phyloP scores from a whole-genome alignment of 805 yeast species.

The Spencermartinsiella europaea region DNA sequence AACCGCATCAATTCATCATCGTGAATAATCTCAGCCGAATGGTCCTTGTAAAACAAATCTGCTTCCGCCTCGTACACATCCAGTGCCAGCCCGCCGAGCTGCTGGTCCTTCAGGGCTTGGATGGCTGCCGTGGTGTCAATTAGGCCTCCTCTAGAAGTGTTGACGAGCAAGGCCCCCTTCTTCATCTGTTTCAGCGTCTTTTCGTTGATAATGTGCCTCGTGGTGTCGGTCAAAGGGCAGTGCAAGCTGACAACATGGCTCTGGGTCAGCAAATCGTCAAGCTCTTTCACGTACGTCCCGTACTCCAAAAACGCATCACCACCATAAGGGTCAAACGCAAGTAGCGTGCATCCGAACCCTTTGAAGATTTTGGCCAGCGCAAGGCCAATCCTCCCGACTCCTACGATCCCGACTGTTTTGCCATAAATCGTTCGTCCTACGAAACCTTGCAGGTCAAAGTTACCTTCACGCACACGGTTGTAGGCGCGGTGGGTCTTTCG shows the following conservation, averaged over 20 bases:
- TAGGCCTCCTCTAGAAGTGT: constrained; percentile 16
- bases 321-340: constrained; percentile 38
- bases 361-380: constrained; percentile 40
- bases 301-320: constrained; percentile 32
- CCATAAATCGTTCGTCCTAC: constrained; percentile 24
- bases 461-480: constrained; percentile 25
- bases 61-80: constrained; percentile 47
- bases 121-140: constrained; percentile 12
- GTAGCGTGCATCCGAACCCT: constrained; percentile 41
- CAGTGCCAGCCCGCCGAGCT: constrained; percentile 43
- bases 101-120: constrained; percentile 27
- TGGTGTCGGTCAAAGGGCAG: constrained; percentile 43
- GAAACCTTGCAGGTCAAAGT: constrained; percentile 26
- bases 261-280: constrained; percentile 36
- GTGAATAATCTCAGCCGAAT: constrained; percentile 22
- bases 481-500: constrained; percentile 26
- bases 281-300: constrained; percentile 32
- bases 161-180: constrained; percentile 38
- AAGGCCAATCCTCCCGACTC: constrained; percentile 45
- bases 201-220: constrained; percentile 40
- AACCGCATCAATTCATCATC: constrained; percentile 25
- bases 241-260: constrained; percentile 42
- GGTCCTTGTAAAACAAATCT: constrained; percentile 24
- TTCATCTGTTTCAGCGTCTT: constrained; percentile 40
- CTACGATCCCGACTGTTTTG: constrained; percentile 42